Base-by-base conservation (phyloP, 331 rosid genomes). In the Quercus phellos region DNA sequence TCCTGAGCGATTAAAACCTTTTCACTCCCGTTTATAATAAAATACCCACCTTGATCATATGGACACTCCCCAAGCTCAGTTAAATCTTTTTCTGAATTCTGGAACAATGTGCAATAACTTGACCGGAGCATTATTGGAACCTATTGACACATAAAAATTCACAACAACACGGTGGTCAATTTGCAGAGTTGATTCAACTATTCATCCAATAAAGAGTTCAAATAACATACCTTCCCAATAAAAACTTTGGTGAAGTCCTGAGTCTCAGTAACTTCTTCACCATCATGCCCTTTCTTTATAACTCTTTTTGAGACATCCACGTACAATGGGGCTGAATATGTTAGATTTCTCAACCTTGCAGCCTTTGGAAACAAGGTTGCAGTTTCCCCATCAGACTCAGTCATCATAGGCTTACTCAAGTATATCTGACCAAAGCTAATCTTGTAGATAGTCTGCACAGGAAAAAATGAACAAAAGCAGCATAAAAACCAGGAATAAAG, bases 1-100 rank as follows among this genome's bases (percentile, higher is more conserved):
- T 95, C 99, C 75, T 95, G 99, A 55, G 99, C 99, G 53, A 95
- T 93, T 11, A 95, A 90, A 82, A 95, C 99, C 87, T 95, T 95
- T 69, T 95, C 99, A 84, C 99, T 95, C 38, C 98, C 99, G 68
- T 95, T 95, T 50, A 95, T 93, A 73, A 95, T 90, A 78, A 95
- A 95, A 73, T 92, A 95, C 42, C 99, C 99, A 73, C 99, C 99
- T 85, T 95, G 99, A 82, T 95, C 99, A 66, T 86, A 95, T 4
- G 99, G 99, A 77, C 99, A 95, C 87, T 95, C 99, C 72, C 99
- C 98, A 70, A 95, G 94, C 92, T 95, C 99, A 1, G 99, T 93
- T 81, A 95, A 87, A 82, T 95, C 99, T 86, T 95, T 95, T 91
- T 95, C 99, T 0, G 99, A 95, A 71, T 95, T 95, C 81, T 93